A percentile compares a stretch with the other conserved stretches of the same genome.
phyloP scores from a whole-genome alignment of 208 protist genomes.

The Trypanosoma congolense region DNA sequence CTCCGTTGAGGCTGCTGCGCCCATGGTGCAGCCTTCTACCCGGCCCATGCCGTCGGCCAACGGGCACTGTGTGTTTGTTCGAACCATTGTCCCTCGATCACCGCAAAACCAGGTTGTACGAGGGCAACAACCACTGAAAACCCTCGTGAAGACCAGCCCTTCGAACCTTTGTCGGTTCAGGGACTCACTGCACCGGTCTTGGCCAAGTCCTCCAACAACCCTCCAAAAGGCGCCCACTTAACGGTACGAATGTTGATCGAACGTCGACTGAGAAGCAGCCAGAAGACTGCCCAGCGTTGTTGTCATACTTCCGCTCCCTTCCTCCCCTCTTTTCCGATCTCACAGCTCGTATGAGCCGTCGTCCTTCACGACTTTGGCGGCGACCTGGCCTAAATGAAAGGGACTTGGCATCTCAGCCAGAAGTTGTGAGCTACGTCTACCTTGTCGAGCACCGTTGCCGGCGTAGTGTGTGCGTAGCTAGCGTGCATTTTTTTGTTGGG shows the following conservation, averaged over 20 bases:
- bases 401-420: background rate
- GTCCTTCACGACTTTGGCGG: conserved; percentile 4
- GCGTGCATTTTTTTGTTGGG: conserved; percentile 18
- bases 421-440: conserved; percentile 31
- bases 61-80: too few species aligned
- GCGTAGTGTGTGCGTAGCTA: conserved; percentile 27
- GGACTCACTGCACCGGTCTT: too few species aligned
- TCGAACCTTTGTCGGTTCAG: too few species aligned
- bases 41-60: too few species aligned
- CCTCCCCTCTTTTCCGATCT: conserved; percentile 4
- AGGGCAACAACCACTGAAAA: too few species aligned
- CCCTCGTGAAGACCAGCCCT: too few species aligned
- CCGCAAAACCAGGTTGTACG: too few species aligned
- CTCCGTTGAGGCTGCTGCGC: too few species aligned
- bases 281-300: background rate
- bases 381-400: too few species aligned
- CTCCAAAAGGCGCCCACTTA: background rate
- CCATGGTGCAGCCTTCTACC: too few species aligned
- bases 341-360: conserved; percentile 6
- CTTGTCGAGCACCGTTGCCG: conserved; percentile 52
- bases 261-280: too few species aligned
- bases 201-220: background rate
- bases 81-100: too few species aligned
- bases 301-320: conserved; percentile 1
- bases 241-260: background rate